Conservation (phyloP, 257 asterid genomes). For the Rehmannia glutinosa region DNA sequence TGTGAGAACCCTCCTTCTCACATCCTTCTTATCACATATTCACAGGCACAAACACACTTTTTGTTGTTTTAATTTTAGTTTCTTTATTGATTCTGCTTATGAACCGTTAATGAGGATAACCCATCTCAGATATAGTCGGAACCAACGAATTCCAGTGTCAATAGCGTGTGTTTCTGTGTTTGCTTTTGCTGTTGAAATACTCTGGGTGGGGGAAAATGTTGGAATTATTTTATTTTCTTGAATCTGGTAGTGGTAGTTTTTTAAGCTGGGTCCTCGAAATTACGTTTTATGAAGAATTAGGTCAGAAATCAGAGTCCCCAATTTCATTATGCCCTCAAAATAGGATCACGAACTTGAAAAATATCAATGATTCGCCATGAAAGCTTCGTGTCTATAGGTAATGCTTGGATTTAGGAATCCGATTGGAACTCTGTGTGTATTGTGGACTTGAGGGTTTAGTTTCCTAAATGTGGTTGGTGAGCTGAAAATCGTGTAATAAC, state of each 20-base stretch:
- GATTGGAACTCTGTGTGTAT: neutral
- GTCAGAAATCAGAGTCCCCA: neutral
- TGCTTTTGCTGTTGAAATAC: neutral
- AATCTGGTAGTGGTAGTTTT: neutral
- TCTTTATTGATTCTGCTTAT: neutral
- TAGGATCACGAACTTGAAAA: neutral
- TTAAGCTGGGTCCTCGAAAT: neutral
- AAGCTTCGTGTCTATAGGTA: neutral
- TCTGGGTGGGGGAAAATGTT: no score
- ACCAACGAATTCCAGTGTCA: neutral
- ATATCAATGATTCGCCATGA: neutral
- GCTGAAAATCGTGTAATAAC: no score
- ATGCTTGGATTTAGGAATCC: neutral
- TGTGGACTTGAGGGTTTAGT: neutral
- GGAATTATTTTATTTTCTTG: neutral
- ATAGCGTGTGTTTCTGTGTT: neutral
- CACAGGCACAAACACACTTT: neutral
- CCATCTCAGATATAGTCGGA: neutral
- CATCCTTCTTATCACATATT: neutral
- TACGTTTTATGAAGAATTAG: neutral
- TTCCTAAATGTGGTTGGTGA: no score
- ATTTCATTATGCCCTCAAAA: neutral
- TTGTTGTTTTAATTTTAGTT: neutral
- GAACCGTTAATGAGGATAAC: neutral
- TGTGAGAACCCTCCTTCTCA: slow-evolving; percentile 58